phyloP scores from a whole-genome alignment of 192 early-diverging fungal genomes.

The Powellomyces hirtus region DNA sequence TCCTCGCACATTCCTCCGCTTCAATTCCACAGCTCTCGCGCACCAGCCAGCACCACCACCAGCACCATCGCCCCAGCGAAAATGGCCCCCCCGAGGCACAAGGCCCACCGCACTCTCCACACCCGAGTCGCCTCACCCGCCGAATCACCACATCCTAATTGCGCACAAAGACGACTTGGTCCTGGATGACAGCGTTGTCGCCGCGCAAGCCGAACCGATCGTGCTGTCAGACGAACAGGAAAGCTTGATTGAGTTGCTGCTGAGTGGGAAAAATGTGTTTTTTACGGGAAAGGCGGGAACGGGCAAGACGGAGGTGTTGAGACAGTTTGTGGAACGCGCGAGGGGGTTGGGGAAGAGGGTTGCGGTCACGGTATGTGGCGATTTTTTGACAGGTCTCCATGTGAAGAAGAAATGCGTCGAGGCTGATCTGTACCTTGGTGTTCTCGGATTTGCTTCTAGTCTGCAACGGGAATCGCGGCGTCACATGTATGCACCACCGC shows the following conservation, averaged over 20 bases:
- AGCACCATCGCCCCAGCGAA: neutral
- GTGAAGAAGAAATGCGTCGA: neutral
- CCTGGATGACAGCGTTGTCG: neutral
- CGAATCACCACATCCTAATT: neutral
- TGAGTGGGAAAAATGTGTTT: slow-evolving; percentile 38
- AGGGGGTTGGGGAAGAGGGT: slow-evolving; percentile 8
- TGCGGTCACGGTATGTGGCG: slow-evolving; percentile 35
- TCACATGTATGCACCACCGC: slow-evolving; percentile 22
- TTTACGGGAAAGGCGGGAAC: slow-evolving; percentile 51
- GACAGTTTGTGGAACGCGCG: slow-evolving; percentile 26
- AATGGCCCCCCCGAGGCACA: neutral
- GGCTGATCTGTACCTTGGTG: neutral
- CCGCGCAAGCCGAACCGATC: neutral
- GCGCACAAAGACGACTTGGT: neutral
- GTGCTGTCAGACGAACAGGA: slow-evolving; percentile 27
- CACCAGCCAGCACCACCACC: too few relatives aligned
- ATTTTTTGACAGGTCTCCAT: neutral
- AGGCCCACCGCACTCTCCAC: neutral
- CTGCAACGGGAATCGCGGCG: slow-evolving; percentile 49
- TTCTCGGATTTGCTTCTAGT: too few relatives aligned
- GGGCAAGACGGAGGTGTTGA: slow-evolving; percentile 44
- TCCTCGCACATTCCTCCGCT: neutral
- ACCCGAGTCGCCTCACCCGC: neutral
- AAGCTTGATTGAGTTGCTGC: slow-evolving; percentile 24
- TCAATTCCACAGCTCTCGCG: neutral